Conservation (phyloP, 2,329 filamentous ascomycete genomes). For the Colletotrichum godetiae region DNA sequence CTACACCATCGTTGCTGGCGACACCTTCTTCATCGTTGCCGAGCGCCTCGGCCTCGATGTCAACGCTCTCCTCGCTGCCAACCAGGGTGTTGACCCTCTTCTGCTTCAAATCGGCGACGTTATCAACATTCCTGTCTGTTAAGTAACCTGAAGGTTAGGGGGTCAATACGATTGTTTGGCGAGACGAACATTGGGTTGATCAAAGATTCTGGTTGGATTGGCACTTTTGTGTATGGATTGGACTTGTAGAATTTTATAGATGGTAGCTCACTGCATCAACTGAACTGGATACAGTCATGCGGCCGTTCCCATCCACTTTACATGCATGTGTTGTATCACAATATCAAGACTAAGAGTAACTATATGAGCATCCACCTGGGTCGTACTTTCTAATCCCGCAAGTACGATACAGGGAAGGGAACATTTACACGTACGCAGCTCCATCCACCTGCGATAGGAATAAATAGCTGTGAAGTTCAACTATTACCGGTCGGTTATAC, state of each 20-base stretch:
- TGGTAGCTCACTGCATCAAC: neutral
- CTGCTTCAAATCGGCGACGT: constrained; percentile 10
- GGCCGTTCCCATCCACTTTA: no score
- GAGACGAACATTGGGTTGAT: no score
- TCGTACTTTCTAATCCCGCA: no score
- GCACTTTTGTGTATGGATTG: neutral
- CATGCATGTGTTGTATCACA: no score
- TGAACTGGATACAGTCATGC: neutral
- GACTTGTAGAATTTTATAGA: neutral
- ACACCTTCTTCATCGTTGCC: constrained; percentile 26
- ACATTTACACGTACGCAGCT: no score
- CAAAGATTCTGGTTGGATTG: neutral
- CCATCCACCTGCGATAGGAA: no score
- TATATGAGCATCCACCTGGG: no score
- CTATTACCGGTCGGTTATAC: no score
- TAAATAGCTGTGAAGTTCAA: no score
- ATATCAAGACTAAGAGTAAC: no score
- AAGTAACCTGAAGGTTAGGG: neutral
- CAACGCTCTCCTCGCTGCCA: constrained; percentile 5
- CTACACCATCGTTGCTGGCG: constrained; percentile 10
- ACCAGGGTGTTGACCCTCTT: constrained; percentile 12
- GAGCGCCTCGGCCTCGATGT: constrained; percentile 6
- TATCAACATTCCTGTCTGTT: constrained; percentile 24
- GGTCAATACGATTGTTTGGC: neutral
- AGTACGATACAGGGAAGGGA: no score